A percentile compares a stretch with the other conserved stretches of the same genome.
Evolutionary conservation across 805 yeast genomes (phyloP).

Genomic region (Nakazawaea pomicola): DNA sequence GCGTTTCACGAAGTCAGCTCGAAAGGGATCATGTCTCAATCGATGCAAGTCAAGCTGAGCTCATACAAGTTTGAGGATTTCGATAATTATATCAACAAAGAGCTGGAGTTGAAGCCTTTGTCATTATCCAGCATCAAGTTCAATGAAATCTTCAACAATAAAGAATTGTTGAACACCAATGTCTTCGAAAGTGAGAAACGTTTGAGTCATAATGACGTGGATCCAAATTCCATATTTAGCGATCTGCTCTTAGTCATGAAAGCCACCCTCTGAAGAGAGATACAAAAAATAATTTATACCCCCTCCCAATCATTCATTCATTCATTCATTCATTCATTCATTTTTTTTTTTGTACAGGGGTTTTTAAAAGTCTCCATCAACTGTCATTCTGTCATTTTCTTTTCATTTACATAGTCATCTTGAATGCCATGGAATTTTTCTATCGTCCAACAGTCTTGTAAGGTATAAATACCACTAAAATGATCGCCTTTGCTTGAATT

Average conservation of each 20-base stretch:
- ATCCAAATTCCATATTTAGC: constrained; percentile 11
- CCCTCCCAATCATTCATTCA: not conserved
- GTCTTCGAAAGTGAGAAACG: constrained; percentile 9
- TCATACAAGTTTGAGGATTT: not conserved
- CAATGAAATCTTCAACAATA: constrained; percentile 8
- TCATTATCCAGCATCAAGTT: not conserved
- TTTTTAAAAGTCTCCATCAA: too few relatives aligned
- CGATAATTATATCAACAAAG: constrained; percentile 5
- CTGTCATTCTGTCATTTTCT: too few relatives aligned
- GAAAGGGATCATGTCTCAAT: constrained; percentile 2
- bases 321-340: too few relatives aligned
- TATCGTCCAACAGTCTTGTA: too few relatives aligned
- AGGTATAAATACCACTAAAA: too few relatives aligned
- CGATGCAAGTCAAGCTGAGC: not conserved
- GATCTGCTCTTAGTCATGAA: constrained; percentile 4
- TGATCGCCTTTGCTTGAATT: too few relatives aligned
- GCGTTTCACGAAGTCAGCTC: not conserved
- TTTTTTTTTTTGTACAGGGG: too few relatives aligned
- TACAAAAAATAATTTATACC: not conserved
- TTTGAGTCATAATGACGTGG: constrained; percentile 10
- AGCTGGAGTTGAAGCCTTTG: constrained; percentile 6
- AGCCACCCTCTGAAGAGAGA: not conserved
- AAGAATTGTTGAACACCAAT: constrained; percentile 11
- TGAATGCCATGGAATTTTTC: too few relatives aligned
- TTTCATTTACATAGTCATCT: too few relatives aligned